These are phyloP conservation scores for Boeremia lycopersici DNA, from an alignment of 2,329 filamentous ascomycete species.

Conservation along the genomic window DNA sequence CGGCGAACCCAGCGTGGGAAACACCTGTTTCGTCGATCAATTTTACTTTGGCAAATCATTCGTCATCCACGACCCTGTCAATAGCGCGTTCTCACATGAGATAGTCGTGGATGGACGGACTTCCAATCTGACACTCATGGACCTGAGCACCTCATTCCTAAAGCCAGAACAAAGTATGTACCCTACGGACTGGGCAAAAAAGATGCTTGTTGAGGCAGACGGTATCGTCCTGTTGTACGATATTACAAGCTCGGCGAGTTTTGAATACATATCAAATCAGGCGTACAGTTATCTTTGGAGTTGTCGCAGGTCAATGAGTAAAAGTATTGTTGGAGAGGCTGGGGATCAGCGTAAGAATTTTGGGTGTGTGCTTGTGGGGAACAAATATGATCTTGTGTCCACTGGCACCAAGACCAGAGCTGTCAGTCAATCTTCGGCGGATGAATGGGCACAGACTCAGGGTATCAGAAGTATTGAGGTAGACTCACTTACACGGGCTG, in stretches of 20 bases:
- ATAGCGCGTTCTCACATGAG: not conserved
- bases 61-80: conserved; percentile 17
- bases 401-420: conserved; percentile 8
- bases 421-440: conserved; percentile 24
- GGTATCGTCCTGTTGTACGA: conserved; percentile 41
- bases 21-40: conserved; percentile 30
- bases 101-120: conserved; percentile 16
- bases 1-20: conserved; percentile 28
- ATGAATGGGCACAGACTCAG: conserved; percentile 34
- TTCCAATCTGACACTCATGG: conserved; percentile 21
- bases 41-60: conserved; percentile 17
- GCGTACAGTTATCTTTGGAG: conserved; percentile 26
- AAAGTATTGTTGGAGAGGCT: not conserved
- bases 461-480: conserved; percentile 30
- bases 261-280: conserved; percentile 24
- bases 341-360: conserved; percentile 22
- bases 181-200: conserved; percentile 10
- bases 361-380: conserved; percentile 38
- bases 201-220: conserved; percentile 17
- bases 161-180: conserved; percentile 2
- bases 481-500: conserved; percentile 10
- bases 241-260: conserved; percentile 29
- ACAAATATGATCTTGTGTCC: conserved; percentile 28
- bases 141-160: conserved; percentile 28
- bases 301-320: conserved; percentile 5